These are phyloP conservation scores for Metarhizium anisopliae DNA, from an alignment of 2,329 filamentous ascomycete species.

Conservation along the genomic window DNA sequence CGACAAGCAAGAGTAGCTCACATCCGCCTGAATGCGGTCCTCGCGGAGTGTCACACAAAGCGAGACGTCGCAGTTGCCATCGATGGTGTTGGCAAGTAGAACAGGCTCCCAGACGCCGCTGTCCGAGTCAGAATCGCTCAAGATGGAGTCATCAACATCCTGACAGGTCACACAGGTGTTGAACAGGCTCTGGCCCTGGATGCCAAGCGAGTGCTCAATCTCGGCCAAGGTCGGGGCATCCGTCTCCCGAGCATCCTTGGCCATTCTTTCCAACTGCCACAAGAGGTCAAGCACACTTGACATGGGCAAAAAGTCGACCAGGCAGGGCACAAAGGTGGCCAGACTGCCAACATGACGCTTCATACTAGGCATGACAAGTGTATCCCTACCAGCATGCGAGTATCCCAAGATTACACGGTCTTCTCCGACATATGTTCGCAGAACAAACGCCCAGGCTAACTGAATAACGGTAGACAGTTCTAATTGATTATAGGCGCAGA, in stretches of 20 bases:
- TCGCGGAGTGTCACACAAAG: conserved; percentile 33
- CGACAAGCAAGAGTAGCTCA: conserved; percentile 35
- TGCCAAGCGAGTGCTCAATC: conserved; percentile 36
- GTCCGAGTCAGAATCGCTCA: conserved; percentile 8
- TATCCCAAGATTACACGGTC: conserved; percentile 48
- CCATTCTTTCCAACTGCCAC: conserved; percentile 20
- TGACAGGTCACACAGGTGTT: conserved; percentile 43
- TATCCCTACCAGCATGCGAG: conserved; percentile 34
- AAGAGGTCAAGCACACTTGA: conserved; percentile 25
- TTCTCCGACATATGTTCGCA: conserved; percentile 44
- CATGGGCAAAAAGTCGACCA: conserved; percentile 21
- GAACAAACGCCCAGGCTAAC: conserved; percentile 50
- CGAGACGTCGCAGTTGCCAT: conserved; percentile 35
- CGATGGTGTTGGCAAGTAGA: conserved; percentile 6
- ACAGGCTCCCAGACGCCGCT: conserved; percentile 7
- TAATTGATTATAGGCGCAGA: conserved; percentile 29
- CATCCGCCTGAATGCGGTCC: conserved; percentile 32
- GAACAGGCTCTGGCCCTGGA: conserved; percentile 34
- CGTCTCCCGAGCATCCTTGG: conserved; percentile 18
- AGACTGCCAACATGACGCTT: conserved; percentile 37
- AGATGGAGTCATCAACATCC: conserved; percentile 22
- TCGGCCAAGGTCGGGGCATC: conserved; percentile 37
- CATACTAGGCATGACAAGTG: conserved; percentile 31
- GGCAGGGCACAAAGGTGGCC: conserved; percentile 28
- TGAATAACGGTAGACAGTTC: conserved; percentile 42